Conservation (phyloP, 139 green algal genomes). For the Penium margaritaceum region DNA sequence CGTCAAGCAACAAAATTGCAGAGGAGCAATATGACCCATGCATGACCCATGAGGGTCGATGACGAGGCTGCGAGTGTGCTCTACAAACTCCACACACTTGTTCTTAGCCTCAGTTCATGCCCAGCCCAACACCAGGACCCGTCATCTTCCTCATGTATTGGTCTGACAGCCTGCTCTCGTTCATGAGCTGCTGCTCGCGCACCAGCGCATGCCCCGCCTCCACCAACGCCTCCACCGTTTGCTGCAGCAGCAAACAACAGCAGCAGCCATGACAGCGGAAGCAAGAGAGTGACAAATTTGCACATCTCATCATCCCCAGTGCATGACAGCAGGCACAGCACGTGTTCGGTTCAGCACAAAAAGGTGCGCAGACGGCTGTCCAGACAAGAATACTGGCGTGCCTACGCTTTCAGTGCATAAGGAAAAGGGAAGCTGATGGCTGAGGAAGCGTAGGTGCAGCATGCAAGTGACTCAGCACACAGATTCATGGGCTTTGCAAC, state of each 20-base stretch:
- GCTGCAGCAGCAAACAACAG: slow-evolving; percentile 7
- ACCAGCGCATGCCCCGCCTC: slow-evolving; percentile 8
- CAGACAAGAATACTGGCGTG: no score
- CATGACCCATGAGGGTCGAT: no score
- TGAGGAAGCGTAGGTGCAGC: no score
- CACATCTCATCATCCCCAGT: background rate
- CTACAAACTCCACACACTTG: no score
- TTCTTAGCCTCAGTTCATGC: background rate
- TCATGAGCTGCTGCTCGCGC: slow-evolving; percentile 23
- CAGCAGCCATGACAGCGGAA: background rate
- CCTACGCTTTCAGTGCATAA: no score
- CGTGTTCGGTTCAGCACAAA: background rate
- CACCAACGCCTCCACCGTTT: slow-evolving; percentile 28
- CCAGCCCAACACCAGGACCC: slow-evolving; percentile 9
- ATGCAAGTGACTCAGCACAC: no score
- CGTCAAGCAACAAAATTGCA: no score
- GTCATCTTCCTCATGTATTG: slow-evolving; percentile 41
- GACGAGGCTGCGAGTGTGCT: no score
- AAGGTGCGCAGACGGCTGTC: no score
- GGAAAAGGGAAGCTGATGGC: background rate
- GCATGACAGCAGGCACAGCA: background rate
- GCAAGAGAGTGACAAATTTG: background rate
- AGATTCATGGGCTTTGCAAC: no score
- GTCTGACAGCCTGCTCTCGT: slow-evolving; percentile 18
- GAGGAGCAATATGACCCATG: no score